Percentiles rank a stretch among this genome's conserved stretches.
Conservation (phyloP, 2,329 filamentous ascomycete genomes). For the Alternaria hordeiaustralica region DNA sequence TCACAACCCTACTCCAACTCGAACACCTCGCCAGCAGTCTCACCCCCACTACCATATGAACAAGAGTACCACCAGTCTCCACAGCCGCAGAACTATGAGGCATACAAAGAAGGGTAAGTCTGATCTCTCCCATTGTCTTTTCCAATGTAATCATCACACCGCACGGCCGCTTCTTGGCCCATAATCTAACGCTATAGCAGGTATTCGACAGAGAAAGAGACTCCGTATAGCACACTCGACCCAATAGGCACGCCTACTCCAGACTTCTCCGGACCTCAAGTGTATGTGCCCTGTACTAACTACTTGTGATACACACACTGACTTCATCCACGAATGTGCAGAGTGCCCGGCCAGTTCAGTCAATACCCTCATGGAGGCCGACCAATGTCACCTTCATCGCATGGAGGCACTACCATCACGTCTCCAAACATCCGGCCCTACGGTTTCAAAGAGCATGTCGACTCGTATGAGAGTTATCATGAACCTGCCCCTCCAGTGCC, state of each 20-base stretch:
- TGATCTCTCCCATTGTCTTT: not conserved
- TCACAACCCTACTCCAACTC: constrained; percentile 11
- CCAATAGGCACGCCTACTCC: constrained; percentile 17
- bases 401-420: constrained; percentile 21
- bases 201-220: constrained; percentile 30
- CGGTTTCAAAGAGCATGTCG: constrained; percentile 34
- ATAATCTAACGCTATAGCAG: constrained; percentile 17
- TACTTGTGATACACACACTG: not conserved
- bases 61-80: constrained; percentile 17
- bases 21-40: constrained; percentile 21
- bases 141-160: not conserved
- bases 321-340: not conserved
- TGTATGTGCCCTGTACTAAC: not conserved
- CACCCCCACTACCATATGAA: constrained; percentile 24
- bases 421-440: constrained; percentile 27
- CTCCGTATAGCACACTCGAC: constrained; percentile 18
- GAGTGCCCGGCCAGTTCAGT: constrained; percentile 25
- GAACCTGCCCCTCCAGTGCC: constrained; percentile 19
- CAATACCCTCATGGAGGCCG: constrained; percentile 19
- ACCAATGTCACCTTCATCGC: constrained; percentile 24
- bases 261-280: constrained; percentile 32
- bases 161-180: not conserved
- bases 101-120: constrained; percentile 23
- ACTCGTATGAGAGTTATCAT: constrained; percentile 17
- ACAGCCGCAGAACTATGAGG: constrained; percentile 8